Conservation (phyloP, 352 stramenopile genomes). For the Phytophthora sp. region DNA sequence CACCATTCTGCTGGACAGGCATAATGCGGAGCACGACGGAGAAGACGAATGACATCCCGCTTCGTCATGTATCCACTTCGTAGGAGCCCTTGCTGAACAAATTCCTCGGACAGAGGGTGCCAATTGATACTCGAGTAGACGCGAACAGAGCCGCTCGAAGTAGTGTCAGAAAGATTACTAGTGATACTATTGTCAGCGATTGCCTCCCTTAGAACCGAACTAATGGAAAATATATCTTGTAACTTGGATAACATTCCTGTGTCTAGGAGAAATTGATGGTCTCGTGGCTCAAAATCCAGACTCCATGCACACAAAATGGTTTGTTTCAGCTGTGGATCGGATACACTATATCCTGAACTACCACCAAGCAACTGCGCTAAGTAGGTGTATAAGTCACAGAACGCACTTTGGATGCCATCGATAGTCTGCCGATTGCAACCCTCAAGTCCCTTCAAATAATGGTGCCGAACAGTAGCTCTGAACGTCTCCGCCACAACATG, state of each 20-base stretch:
- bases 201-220: slow-evolving; percentile 52
- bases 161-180: neutral
- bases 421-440: slow-evolving; percentile 72
- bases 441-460: slow-evolving; percentile 89
- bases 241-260: slow-evolving; percentile 76
- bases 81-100: slow-evolving; percentile 79
- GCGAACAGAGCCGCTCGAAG: neutral
- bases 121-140: slow-evolving; percentile 67
- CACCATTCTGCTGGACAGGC: slow-evolving; percentile 63
- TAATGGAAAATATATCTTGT: slow-evolving; percentile 80
- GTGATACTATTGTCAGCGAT: slow-evolving; percentile 26
- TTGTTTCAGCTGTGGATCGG: slow-evolving; percentile 72
- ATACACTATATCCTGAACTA: slow-evolving; percentile 31
- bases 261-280: slow-evolving; percentile 85
- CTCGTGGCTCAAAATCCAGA: slow-evolving; percentile 83
- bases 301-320: slow-evolving; percentile 83
- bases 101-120: slow-evolving; percentile 79
- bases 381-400: slow-evolving; percentile 78
- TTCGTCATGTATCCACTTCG: slow-evolving; percentile 78
- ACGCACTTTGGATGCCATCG: slow-evolving; percentile 65
- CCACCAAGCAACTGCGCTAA: slow-evolving; percentile 63
- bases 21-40: slow-evolving; percentile 68
- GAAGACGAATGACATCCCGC: slow-evolving; percentile 71
- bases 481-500: slow-evolving; percentile 85
- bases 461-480: slow-evolving; percentile 82